Conservation (phyloP, 192 early-diverging fungal genomes). For the Podila horticola region DNA sequence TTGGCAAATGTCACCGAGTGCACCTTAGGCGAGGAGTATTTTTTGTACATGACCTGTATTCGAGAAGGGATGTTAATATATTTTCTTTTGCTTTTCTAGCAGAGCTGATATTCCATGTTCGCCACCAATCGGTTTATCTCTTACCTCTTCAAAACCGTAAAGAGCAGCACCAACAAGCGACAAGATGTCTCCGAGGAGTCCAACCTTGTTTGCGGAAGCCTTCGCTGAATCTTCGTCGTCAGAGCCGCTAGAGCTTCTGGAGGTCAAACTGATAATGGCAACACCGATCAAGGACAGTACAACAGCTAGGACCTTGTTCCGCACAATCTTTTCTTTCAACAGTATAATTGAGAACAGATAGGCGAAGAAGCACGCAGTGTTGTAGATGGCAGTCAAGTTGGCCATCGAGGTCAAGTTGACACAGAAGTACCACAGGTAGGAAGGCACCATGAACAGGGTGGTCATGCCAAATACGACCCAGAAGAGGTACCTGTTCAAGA, state of each 20-base stretch:
- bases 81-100: background rate
- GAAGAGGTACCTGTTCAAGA: constrained; percentile 25
- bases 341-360: constrained; percentile 82
- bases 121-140: no score
- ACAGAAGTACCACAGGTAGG: constrained; percentile 85
- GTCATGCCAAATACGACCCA: constrained; percentile 56
- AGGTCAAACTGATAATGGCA: constrained; percentile 67
- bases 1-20: constrained; percentile 80
- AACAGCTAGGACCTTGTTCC: constrained; percentile 71
- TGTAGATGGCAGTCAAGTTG: constrained; percentile 84
- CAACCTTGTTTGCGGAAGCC: background rate
- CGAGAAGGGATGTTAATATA: no score
- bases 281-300: constrained; percentile 76
- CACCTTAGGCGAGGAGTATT: constrained; percentile 69
- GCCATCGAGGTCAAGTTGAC: constrained; percentile 79
- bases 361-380: constrained; percentile 85
- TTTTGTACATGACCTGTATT: constrained; percentile 77
- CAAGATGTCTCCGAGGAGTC: constrained; percentile 63
- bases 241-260: background rate
- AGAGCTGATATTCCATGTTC: background rate
- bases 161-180: constrained; percentile 70
- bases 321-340: constrained; percentile 69
- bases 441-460: constrained; percentile 68
- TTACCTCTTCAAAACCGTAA: constrained; percentile 80
- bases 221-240: constrained; percentile 16